Conservation (phyloP, 257 asterid species). For the Salvia rosmarinus region DNA sequence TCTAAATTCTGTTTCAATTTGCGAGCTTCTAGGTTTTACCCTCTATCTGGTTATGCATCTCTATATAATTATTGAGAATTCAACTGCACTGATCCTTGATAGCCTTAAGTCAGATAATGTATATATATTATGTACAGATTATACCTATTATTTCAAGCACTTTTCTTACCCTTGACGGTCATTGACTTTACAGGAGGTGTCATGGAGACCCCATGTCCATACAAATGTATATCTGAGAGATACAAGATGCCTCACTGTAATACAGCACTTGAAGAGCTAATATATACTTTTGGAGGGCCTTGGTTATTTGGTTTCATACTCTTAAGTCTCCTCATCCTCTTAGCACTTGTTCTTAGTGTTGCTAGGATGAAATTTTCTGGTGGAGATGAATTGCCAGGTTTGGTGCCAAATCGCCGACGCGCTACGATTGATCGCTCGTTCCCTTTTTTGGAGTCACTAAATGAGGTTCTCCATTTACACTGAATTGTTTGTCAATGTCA, state of each 20-base stretch:
- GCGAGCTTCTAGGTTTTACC: constrained; percentile 17
- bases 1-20: constrained; percentile 29
- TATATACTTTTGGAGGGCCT: constrained; percentile 91
- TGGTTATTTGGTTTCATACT: constrained; percentile 83
- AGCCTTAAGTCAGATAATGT: constrained; percentile 8
- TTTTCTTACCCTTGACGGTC: constrained; percentile 26
- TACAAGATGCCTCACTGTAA: constrained; percentile 85
- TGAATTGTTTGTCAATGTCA: constrained; percentile 25
- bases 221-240: constrained; percentile 85
- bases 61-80: background rate
- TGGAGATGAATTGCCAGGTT: constrained; percentile 75
- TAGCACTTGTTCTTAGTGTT: constrained; percentile 85
- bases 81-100: constrained; percentile 20
- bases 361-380: constrained; percentile 84
- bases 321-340: constrained; percentile 65
- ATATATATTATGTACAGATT: background rate
- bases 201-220: constrained; percentile 74
- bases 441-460: constrained; percentile 84
- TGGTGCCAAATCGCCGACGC: constrained; percentile 63
- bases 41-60: constrained; percentile 25
- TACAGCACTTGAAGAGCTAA: constrained; percentile 84
- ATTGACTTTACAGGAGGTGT: constrained; percentile 67
- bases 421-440: constrained; percentile 85
- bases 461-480: constrained; percentile 61
- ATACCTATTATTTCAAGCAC: background rate